Evolutionary conservation across 768 basidiomycete genomes (phyloP), one percentile per base, ranked within the genome.

Genomic region (Nevesoporus exiguus): DNA sequence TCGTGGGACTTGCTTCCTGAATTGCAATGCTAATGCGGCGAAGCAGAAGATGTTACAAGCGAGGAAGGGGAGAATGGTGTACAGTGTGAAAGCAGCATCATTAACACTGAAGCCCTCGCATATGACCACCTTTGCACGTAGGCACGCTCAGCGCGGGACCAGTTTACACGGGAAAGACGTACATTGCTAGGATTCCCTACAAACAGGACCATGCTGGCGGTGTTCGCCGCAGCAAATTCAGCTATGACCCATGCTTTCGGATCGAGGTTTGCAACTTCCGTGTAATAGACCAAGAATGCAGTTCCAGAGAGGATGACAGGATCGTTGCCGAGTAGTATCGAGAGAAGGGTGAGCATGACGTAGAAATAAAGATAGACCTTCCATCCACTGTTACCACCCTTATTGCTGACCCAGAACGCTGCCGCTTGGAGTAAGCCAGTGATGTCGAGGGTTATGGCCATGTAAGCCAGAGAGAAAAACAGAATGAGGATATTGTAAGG

Each of bases 261-360:
- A 27, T 82, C 53, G n/a, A 84, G 71, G 40, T 68, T 25, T 31
- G 59, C 59, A 17, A 85, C 85, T 31, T 81, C 70, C 0, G 93
- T 94, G 62, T 93, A 92, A 63, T 97, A 97, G 8, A 86, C 88
- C 27, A 97, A 72, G 69, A 97, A 97, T 0, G 86, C 85, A 0
- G 94, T 96, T 1, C 93, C 94, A 10, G 87, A 91, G 42, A 98
- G 80, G 54, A 97, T 90, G 65, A 98, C 82, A 0, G 95, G 94
- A 70, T 98, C 93, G 64, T 97, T 97, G 7, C 94, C 95, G 17
- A 97, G 76, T 1, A 93, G 60, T 39, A 88, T 76, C 39, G 91
- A 93, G 55, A 85, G 77, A 15, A 80, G 65, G 14, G 89, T 85
- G 65, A 96, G 84, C 77, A 97, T 84, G 56, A 85, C 40, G 67